Percentiles rank a stretch among this genome's conserved stretches.
Conservation (phyloP, 805 yeast genomes). For the Ogataea degrootiae region DNA sequence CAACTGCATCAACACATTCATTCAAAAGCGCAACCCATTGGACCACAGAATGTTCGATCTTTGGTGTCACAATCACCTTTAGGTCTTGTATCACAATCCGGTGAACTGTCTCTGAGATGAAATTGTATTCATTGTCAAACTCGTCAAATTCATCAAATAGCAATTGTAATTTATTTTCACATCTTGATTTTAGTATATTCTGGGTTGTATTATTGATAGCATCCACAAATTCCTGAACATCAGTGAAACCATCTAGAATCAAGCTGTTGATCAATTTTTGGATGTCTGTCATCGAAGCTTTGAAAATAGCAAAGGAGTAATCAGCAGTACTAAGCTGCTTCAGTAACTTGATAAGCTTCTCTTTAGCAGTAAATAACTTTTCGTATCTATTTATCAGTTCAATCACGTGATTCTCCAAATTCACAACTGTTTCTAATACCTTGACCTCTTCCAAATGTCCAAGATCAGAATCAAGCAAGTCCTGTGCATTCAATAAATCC, state of each 20-base stretch:
- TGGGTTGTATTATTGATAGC: slow-evolving; percentile 31
- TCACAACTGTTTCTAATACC: slow-evolving; percentile 26
- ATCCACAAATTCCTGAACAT: slow-evolving; percentile 29
- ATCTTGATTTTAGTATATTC: slow-evolving; percentile 27
- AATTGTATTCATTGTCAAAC: slow-evolving; percentile 27
- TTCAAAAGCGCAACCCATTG: slow-evolving; percentile 26
- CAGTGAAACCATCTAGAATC: slow-evolving; percentile 33
- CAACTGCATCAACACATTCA: slow-evolving; percentile 15
- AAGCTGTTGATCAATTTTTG: slow-evolving; percentile 35
- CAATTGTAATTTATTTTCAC: slow-evolving; percentile 10
- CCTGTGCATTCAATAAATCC: slow-evolving; percentile 43
- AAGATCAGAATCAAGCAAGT: slow-evolving; percentile 32
- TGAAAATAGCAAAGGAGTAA: slow-evolving; percentile 20
- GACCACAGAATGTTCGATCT: slow-evolving; percentile 34
- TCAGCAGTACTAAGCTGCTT: slow-evolving; percentile 24
- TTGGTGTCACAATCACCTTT: slow-evolving; percentile 35
- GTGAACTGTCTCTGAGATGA: slow-evolving; percentile 35
- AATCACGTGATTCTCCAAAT: slow-evolving; percentile 29
- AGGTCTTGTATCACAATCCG: slow-evolving; percentile 34
- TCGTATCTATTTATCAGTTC: slow-evolving; percentile 29
- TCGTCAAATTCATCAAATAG: slow-evolving; percentile 8
- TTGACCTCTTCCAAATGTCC: slow-evolving; percentile 25
- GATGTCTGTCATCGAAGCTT: slow-evolving; percentile 18
- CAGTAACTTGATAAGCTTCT: slow-evolving; percentile 18
- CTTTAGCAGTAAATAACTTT: slow-evolving; percentile 27